Conservation (phyloP, 23 red algal genomes). For the Gracilaria vermiculophylla region DNA sequence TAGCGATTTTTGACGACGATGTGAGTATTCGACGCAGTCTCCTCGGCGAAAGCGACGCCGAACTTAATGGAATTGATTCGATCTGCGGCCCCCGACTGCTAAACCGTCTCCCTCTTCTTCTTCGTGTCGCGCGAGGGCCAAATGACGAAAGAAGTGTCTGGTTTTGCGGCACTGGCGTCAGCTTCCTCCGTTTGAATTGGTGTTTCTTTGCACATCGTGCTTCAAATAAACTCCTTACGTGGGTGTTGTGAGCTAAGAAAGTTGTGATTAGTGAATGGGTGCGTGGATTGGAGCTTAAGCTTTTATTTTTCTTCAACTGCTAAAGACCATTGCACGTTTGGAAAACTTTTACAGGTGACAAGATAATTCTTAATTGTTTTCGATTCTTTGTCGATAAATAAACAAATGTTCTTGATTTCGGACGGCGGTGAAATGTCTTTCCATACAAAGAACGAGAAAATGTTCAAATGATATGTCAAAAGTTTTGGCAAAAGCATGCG, state of each 20-base stretch:
- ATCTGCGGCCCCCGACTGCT: constrained; percentile 36
- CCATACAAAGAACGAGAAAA: too few relatives aligned
- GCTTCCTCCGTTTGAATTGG: not conserved
- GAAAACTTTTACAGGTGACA: too few relatives aligned
- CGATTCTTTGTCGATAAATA: too few relatives aligned
- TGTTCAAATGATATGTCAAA: too few relatives aligned
- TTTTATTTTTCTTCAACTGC: too few relatives aligned
- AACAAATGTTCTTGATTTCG: too few relatives aligned
- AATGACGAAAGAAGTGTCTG: not conserved
- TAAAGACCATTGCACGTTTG: too few relatives aligned
- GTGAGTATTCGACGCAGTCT: constrained; percentile 65
- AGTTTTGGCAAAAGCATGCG: too few relatives aligned
- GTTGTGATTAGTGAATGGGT: not conserved
- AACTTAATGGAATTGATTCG: constrained; percentile 76
- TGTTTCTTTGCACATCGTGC: not conserved
- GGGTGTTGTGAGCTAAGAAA: not conserved
- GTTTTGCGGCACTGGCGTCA: not conserved
- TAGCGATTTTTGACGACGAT: constrained; percentile 57
- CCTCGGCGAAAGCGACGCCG: constrained; percentile 67
- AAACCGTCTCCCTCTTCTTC: constrained; percentile 29
- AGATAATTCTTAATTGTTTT: too few relatives aligned
- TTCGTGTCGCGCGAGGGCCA: constrained; percentile 31
- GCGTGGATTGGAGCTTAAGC: too few relatives aligned
- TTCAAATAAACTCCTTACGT: not conserved
- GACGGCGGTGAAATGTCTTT: too few relatives aligned